Conservation (phyloP, 2,329 filamentous ascomycete genomes). For the Claviceps cyperi region DNA sequence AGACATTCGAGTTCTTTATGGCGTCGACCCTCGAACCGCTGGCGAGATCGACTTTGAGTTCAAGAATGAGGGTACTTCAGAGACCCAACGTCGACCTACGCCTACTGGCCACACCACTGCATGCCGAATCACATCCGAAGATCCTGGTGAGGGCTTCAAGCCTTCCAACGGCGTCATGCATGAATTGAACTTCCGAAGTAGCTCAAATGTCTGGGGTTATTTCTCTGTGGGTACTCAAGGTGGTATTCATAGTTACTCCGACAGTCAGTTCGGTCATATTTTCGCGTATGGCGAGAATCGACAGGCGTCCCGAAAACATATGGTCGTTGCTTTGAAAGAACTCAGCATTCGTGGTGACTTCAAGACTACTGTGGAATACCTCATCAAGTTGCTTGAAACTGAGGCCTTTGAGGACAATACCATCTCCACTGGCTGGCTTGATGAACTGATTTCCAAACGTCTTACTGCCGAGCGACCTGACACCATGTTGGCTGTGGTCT, state of each 20-base stretch:
- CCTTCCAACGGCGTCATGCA: slow-evolving; percentile 98
- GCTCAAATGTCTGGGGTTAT: slow-evolving; percentile 99
- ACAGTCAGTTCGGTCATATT: slow-evolving; percentile 98
- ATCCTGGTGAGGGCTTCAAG: slow-evolving; percentile 98
- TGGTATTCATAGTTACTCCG: slow-evolving; percentile 98
- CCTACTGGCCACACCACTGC: slow-evolving; percentile 96
- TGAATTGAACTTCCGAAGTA: slow-evolving; percentile 96
- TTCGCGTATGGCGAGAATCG: slow-evolving; percentile 98
- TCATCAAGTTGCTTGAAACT: slow-evolving; percentile 97
- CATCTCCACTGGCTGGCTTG: slow-evolving; percentile 96
- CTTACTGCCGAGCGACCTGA: slow-evolving; percentile 93
- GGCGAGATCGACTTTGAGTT: slow-evolving; percentile 96
- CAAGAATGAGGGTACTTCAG: slow-evolving; percentile 66
- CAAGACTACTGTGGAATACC: slow-evolving; percentile 93
- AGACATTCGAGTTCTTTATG: slow-evolving; percentile 92
- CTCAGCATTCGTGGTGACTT: slow-evolving; percentile 99
- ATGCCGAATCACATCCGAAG: slow-evolving; percentile 97
- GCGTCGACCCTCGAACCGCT: slow-evolving; percentile 74
- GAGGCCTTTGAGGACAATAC: slow-evolving; percentile 98
- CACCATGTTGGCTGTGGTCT: slow-evolving; percentile 83
- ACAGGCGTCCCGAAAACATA: slow-evolving; percentile 91
- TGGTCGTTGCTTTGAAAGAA: slow-evolving; percentile 97
- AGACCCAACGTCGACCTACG: slow-evolving; percentile 75
- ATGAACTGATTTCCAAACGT: slow-evolving; percentile 96
- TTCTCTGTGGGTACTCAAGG: slow-evolving; percentile 96